Percentiles rank a stretch among this genome's conserved stretches.
phyloP scores from a whole-genome alignment of 2,329 filamentous ascomycete species.

The Apiospora pterosperma region DNA sequence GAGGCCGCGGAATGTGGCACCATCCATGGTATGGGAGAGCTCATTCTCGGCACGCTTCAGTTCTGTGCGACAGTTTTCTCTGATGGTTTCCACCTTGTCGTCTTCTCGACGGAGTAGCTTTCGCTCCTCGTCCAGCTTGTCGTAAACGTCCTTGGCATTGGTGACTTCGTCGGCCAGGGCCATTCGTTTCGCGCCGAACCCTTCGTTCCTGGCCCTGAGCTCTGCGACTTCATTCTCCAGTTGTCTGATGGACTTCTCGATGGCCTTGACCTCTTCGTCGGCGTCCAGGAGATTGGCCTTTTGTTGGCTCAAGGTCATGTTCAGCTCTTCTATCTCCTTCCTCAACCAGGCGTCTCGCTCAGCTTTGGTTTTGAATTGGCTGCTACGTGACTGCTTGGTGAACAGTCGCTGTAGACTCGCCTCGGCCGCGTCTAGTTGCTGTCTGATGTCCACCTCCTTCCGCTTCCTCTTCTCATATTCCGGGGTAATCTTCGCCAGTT shows the following conservation, averaged over 20 bases:
- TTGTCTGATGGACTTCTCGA: conserved; percentile 67
- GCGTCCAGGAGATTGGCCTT: conserved; percentile 83
- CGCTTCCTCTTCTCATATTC: conserved; percentile 70
- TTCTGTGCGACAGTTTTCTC: conserved; percentile 73
- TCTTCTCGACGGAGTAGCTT: conserved; percentile 87
- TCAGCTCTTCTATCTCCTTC: conserved; percentile 76
- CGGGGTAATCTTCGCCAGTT: conserved; percentile 73
- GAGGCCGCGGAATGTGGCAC: conserved; percentile 80
- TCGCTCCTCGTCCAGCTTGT: conserved; percentile 79
- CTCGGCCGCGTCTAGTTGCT: conserved; percentile 73
- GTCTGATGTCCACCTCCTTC: conserved; percentile 67
- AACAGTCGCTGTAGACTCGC: conserved; percentile 75
- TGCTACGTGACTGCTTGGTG: conserved; percentile 86
- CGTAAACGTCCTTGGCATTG: conserved; percentile 72
- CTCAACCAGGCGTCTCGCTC: conserved; percentile 84
- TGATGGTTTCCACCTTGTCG: conserved; percentile 76
- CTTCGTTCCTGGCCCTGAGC: conserved; percentile 71
- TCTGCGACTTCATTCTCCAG: conserved; percentile 70
- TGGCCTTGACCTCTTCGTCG: conserved; percentile 72
- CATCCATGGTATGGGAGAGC: conserved; percentile 83
- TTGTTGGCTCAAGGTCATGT: conserved; percentile 71
- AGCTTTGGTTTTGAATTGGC: conserved; percentile 81
- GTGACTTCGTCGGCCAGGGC: conserved; percentile 71
- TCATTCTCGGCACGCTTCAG: conserved; percentile 73
- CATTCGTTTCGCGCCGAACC: conserved; percentile 72